Percentiles rank a stretch among this genome's conserved stretches.
phyloP scores from a whole-genome alignment of 1,139 yeast genomes.

The Diutina rugosa region DNA sequence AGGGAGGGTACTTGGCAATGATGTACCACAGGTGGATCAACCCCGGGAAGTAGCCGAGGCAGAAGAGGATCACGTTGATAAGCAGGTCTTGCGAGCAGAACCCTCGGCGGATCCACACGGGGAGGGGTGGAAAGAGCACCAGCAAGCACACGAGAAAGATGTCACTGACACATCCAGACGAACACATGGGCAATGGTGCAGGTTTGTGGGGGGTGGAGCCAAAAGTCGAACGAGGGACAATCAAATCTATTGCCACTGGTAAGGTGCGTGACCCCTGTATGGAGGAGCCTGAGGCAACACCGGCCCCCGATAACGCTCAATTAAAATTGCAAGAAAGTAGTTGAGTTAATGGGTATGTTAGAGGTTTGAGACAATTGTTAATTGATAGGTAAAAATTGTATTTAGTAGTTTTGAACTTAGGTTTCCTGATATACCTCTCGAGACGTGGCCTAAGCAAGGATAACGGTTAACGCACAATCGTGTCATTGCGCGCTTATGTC shows the following conservation, averaged over 20 bases:
- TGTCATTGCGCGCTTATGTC: neutral
- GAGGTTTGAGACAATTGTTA: no score
- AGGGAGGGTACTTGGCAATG: slow-evolving; percentile 32
- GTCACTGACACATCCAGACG: slow-evolving; percentile 14
- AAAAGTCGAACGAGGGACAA: neutral
- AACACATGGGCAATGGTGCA: neutral
- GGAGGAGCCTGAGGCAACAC: neutral
- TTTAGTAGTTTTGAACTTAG: no score
- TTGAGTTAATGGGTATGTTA: no score
- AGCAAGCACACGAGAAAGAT: slow-evolving; percentile 46
- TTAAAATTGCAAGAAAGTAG: neutral
- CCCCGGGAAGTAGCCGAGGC: slow-evolving; percentile 59
- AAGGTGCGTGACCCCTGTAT: neutral
- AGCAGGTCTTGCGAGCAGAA: slow-evolving; percentile 48
- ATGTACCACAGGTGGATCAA: slow-evolving; percentile 57
- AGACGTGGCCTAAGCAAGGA: neutral
- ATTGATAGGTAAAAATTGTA: no score
- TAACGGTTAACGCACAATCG: neutral
- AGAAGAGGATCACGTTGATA: slow-evolving; percentile 43
- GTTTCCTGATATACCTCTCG: neutral
- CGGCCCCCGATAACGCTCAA: neutral
- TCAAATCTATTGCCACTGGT: neutral
- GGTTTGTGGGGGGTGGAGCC: neutral
- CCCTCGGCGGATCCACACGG: slow-evolving; percentile 60
- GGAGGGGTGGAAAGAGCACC: slow-evolving; percentile 56